phyloP scores from a whole-genome alignment of 2,329 filamentous ascomycete genomes.

The Penicillium corylophilum region DNA sequence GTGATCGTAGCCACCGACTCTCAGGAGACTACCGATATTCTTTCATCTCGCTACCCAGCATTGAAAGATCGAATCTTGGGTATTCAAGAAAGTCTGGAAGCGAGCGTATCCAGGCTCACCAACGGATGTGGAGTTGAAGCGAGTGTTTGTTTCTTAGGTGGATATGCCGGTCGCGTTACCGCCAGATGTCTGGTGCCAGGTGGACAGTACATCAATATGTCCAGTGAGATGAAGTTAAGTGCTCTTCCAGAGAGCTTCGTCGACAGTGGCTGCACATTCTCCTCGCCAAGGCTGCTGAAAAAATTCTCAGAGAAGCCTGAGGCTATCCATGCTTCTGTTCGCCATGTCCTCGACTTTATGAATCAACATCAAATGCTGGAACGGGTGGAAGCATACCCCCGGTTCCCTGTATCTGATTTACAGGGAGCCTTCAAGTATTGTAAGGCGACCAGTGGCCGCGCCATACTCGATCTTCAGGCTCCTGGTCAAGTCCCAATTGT shows the following conservation, averaged over 20 bases:
- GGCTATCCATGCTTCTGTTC: constrained; percentile 11
- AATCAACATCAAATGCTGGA: constrained; percentile 14
- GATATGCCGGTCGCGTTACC: constrained; percentile 14
- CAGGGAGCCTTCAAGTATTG: constrained; percentile 11
- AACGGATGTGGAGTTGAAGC: constrained; percentile 19
- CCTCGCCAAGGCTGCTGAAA: constrained; percentile 12
- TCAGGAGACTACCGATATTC: constrained; percentile 3
- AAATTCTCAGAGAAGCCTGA: constrained; percentile 17
- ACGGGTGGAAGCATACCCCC: constrained; percentile 8
- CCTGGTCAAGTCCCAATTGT: constrained; percentile 16
- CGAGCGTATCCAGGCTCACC: constrained; percentile 15
- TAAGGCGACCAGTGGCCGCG: constrained; percentile 6
- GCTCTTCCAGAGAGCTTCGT: constrained; percentile 18
- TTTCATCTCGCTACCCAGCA: constrained; percentile 9
- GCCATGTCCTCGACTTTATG: constrained; percentile 16
- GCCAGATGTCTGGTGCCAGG: constrained; percentile 13
- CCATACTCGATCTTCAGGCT: constrained; percentile 14
- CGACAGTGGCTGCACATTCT: constrained; percentile 20
- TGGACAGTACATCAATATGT: constrained; percentile 20
- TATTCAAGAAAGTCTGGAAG: constrained; percentile 10
- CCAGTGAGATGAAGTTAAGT: constrained; percentile 18
- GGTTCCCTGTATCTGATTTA: constrained; percentile 11
- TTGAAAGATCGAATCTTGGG: constrained; percentile 12
- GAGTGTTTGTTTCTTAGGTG: constrained; percentile 14
- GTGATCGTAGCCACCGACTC: constrained; percentile 17